These are phyloP conservation scores for Coprinellus micaceus DNA, from an alignment of 768 basidiomycete genomes.

Conservation along the genomic window DNA sequence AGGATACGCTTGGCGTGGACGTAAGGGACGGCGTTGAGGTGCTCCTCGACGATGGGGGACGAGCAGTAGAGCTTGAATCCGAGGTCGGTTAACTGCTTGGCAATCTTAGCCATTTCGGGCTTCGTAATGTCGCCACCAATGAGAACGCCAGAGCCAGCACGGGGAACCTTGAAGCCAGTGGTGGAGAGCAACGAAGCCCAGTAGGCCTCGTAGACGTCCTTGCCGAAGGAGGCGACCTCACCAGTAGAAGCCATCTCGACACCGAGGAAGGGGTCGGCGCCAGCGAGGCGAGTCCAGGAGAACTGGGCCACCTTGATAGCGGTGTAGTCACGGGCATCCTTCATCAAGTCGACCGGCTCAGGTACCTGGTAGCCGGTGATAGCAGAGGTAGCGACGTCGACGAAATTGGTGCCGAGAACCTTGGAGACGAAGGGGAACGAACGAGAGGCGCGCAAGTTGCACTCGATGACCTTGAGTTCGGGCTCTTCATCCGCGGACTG, in stretches of 20 bases:
- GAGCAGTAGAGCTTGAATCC: slow-evolving; percentile 97
- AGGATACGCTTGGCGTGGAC: slow-evolving; percentile 84
- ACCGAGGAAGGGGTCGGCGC: slow-evolving; percentile 95
- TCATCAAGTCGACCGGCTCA: slow-evolving; percentile 89
- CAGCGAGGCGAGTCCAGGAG: slow-evolving; percentile 94
- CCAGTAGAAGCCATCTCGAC: slow-evolving; percentile 99
- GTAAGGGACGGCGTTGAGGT: slow-evolving; percentile 74
- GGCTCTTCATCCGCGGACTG: slow-evolving; percentile 48
- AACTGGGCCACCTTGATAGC: slow-evolving; percentile 98
- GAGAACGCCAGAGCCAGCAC: slow-evolving; percentile 79
- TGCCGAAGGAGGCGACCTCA: slow-evolving; percentile 94
- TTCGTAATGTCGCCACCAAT: slow-evolving; percentile 86
- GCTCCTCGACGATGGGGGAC: slow-evolving; percentile 72
- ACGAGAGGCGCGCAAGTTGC: slow-evolving; percentile 95
- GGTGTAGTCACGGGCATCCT: slow-evolving; percentile 81
- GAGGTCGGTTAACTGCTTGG: slow-evolving; percentile 73
- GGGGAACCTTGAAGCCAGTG: slow-evolving; percentile 92
- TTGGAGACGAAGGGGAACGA: slow-evolving; percentile 99
- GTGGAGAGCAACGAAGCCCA: slow-evolving; percentile 93
- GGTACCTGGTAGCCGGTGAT: slow-evolving; percentile 86
- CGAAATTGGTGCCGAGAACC: slow-evolving; percentile 95
- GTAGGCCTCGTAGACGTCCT: slow-evolving; percentile 92
- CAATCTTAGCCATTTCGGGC: slow-evolving; percentile 83
- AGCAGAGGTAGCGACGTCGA: slow-evolving; percentile 87
- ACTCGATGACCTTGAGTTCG: slow-evolving; percentile 95